phyloP scores from a whole-genome alignment of 2,329 filamentous ascomycete species.

The Nigrospora sphaerica region DNA sequence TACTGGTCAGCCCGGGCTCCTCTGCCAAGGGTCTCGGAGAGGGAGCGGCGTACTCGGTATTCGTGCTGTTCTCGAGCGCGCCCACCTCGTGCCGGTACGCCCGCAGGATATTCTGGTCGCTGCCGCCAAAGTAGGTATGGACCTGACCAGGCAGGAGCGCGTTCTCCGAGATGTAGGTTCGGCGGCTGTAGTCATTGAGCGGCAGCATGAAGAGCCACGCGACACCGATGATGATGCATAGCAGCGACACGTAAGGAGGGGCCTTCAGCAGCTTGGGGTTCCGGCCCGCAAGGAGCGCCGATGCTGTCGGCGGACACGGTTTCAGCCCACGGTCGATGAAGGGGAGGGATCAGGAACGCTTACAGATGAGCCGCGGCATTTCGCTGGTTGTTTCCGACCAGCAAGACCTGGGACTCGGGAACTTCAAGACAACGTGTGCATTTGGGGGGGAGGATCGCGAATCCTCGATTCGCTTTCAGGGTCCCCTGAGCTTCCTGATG shows the following conservation, averaged over 20 bases:
- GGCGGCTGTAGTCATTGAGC: slow-evolving; percentile 81
- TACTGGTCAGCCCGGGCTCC: background rate
- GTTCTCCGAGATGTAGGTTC: slow-evolving; percentile 96
- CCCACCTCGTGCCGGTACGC: slow-evolving; percentile 84
- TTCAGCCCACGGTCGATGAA: background rate
- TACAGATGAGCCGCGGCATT: slow-evolving; percentile 51
- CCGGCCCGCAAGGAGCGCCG: slow-evolving; percentile 64
- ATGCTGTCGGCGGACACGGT: slow-evolving; percentile 29
- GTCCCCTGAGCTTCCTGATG: no score
- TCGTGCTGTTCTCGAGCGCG: slow-evolving; percentile 45
- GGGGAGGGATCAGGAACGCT: slow-evolving; percentile 14
- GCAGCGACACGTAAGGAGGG: slow-evolving; percentile 78
- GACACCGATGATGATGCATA: slow-evolving; percentile 79
- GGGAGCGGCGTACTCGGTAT: slow-evolving; percentile 38
- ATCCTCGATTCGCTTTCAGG: no score
- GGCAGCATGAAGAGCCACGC: slow-evolving; percentile 87
- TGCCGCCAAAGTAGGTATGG: slow-evolving; percentile 94
- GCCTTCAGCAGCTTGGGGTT: slow-evolving; percentile 77
- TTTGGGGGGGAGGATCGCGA: background rate
- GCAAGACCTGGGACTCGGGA: background rate
- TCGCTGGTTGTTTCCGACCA: slow-evolving; percentile 5
- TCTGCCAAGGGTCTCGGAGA: background rate
- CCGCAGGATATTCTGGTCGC: slow-evolving; percentile 89
- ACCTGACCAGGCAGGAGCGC: slow-evolving; percentile 92
- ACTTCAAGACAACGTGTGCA: no score